Conservation (phyloP, 768 basidiomycete species). For the Plicaturopsis crispa region DNA sequence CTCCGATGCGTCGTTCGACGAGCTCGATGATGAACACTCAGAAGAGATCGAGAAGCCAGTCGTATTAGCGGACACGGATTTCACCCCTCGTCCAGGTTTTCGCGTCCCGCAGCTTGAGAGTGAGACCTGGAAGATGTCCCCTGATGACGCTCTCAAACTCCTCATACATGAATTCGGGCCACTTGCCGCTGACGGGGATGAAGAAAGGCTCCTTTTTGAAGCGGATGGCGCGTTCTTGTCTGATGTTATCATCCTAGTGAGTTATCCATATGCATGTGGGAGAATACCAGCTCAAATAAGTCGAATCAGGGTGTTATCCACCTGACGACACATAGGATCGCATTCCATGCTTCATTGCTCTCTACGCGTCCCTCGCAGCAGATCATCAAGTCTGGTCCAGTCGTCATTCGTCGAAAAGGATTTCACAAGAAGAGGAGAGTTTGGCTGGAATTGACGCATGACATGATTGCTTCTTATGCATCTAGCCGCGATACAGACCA, state of each 20-base stretch:
- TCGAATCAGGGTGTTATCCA: constrained; percentile 45
- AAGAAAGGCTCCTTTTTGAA: constrained; percentile 47
- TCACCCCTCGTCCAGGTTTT: background rate
- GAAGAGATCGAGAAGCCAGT: constrained; percentile 9
- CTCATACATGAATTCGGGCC: constrained; percentile 53
- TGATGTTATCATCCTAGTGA: constrained; percentile 41
- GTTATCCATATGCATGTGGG: constrained; percentile 12
- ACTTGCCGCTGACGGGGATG: constrained; percentile 31
- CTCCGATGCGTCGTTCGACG: constrained; percentile 2
- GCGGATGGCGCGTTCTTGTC: constrained; percentile 41
- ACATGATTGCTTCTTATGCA: constrained; percentile 51
- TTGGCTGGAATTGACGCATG: constrained; percentile 56
- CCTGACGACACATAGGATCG: constrained; percentile 55
- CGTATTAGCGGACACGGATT: background rate
- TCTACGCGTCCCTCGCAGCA: constrained; percentile 31
- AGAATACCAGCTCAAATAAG: background rate
- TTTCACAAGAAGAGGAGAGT: constrained; percentile 39
- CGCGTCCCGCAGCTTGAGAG: constrained; percentile 11
- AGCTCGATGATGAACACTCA: constrained; percentile 17
- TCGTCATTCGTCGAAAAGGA: constrained; percentile 36
- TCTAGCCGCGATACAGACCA: constrained; percentile 47
- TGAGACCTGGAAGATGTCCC: constrained; percentile 27
- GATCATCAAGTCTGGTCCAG: constrained; percentile 43
- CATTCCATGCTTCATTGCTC: constrained; percentile 59
- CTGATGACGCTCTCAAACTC: constrained; percentile 39